Percentiles rank a stretch among this genome's conserved stretches.
Evolutionary conservation across 345 rosid genomes (phyloP).

Genomic region (Gossypium herbaceum): DNA sequence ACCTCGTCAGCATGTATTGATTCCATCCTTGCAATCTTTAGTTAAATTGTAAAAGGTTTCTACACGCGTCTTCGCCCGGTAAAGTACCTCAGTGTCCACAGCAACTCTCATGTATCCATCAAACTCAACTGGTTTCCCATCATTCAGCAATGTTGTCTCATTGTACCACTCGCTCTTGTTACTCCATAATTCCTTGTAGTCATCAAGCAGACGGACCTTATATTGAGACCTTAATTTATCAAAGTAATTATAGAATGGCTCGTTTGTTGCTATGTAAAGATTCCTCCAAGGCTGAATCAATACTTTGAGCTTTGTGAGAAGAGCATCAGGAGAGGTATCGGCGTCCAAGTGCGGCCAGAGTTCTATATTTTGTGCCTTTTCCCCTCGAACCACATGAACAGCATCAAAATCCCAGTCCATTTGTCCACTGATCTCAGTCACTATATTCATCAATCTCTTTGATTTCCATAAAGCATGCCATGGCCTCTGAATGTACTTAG

Average conservation of each 20-base stretch:
- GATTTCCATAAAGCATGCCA: constrained; percentile 92
- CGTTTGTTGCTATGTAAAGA: constrained; percentile 76
- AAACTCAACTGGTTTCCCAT: constrained; percentile 68
- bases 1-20: constrained; percentile 73
- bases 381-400: constrained; percentile 88
- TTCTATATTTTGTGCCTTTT: constrained; percentile 73
- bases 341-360: constrained; percentile 86
- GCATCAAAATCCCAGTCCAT: constrained; percentile 98
- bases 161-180: constrained; percentile 85
- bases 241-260: constrained; percentile 79
- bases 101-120: constrained; percentile 97
- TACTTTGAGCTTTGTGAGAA: constrained; percentile 54
- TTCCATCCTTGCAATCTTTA: constrained; percentile 86
- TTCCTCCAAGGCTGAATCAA: constrained; percentile 72
- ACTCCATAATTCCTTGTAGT: constrained; percentile 76
- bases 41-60: constrained; percentile 91
- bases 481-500: constrained; percentile 70
- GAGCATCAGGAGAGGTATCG: constrained; percentile 78
- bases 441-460: constrained; percentile 91
- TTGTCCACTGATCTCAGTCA: constrained; percentile 67
- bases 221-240: constrained; percentile 86
- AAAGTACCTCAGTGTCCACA: constrained; percentile 88
- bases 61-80: constrained; percentile 66
- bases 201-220: constrained; percentile 82
- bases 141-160: constrained; percentile 60